Evolutionary conservation across 2,329 filamentous ascomycete genomes (phyloP).

Genomic region (Neurospora sp.): DNA sequence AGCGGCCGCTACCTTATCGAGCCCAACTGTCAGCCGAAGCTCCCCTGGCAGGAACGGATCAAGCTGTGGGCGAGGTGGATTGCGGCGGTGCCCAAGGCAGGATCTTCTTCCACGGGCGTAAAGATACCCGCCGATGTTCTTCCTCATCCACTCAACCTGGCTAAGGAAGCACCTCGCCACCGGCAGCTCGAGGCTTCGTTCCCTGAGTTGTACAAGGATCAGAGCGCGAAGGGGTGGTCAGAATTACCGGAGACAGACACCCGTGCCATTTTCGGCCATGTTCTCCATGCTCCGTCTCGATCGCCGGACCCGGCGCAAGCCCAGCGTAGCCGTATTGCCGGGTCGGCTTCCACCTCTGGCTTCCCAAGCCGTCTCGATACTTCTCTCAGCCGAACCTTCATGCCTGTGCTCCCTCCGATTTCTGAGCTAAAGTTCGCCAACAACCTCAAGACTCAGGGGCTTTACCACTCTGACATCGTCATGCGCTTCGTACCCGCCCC

Average conservation of each 20-base stretch:
- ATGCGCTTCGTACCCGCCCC: constrained; percentile 36
- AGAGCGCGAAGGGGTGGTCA: constrained; percentile 15
- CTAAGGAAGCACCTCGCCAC: neutral
- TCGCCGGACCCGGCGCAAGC: neutral
- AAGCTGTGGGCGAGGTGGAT: constrained; percentile 26
- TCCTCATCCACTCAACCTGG: constrained; percentile 12
- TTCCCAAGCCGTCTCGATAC: constrained; percentile 9
- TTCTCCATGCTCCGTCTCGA: constrained; percentile 29
- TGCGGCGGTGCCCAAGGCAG: constrained; percentile 5
- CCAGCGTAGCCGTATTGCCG: neutral
- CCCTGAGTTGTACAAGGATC: constrained; percentile 5
- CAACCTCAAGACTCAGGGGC: constrained; percentile 18
- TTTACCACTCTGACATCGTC: constrained; percentile 28
- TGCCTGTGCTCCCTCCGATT: constrained; percentile 37
- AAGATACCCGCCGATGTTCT: constrained; percentile 6
- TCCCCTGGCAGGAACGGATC: constrained; percentile 28
- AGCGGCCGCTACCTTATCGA: constrained; percentile 24
- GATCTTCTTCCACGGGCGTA: neutral
- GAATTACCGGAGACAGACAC: constrained; percentile 19
- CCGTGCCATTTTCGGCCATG: constrained; percentile 39
- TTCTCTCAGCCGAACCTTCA: constrained; percentile 28
- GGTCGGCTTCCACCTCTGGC: constrained; percentile 2
- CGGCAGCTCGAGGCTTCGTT: neutral
- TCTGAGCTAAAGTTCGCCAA: constrained; percentile 30
- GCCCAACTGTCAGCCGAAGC: constrained; percentile 19